Base-by-base conservation (phyloP, 129 eudicot genomes). In the Flaveria robusta region DNA sequence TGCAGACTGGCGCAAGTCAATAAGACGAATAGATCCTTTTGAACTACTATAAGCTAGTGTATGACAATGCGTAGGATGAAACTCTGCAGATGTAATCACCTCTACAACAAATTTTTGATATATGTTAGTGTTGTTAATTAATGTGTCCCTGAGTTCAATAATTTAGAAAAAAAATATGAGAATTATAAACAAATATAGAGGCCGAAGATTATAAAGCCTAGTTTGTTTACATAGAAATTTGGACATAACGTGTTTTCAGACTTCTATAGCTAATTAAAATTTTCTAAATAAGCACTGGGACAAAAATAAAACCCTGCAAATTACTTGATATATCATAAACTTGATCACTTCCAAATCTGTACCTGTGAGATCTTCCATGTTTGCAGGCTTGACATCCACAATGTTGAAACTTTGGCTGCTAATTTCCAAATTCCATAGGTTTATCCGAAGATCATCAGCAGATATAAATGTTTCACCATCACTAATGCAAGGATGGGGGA, bases 401-500 rank as follows among this genome's bases (percentile, higher is more conserved):
- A 93, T 91, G 77, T 93, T 93, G 87, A 93, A 93, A 84, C 97
- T 88, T 59, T 93, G 98, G 70, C 87, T 87, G 80, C 96, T 93
- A 27, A 88, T 91, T 74, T 94, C 97, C 87, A 94, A 77, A 85
- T 93, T 88, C 98, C 98, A 93, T 54, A 93, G 98, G 80, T 93
- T 88, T 85, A 93, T 91, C 70, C 98, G 87, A 43, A 93, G 85
- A 79, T 93, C 97, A 74, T 93, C 98, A 72, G 98, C 98, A 63
- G 98, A 93, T 71, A 93, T 86, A 81, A 93, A 93, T 62, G 98
- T 93, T 81, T 91, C 98, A 51, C 98, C 97, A 79, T 93, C 98
- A 84, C 98, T 93, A 73, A 31, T 72, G 77, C 18, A 83, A 7
- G 71, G 31, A 14, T 20, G 37, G 22, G 60, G 70, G 50, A 52